Evolutionary conservation across 2,329 filamentous ascomycete genomes (phyloP).

Genomic region (Alternaria sp.): DNA sequence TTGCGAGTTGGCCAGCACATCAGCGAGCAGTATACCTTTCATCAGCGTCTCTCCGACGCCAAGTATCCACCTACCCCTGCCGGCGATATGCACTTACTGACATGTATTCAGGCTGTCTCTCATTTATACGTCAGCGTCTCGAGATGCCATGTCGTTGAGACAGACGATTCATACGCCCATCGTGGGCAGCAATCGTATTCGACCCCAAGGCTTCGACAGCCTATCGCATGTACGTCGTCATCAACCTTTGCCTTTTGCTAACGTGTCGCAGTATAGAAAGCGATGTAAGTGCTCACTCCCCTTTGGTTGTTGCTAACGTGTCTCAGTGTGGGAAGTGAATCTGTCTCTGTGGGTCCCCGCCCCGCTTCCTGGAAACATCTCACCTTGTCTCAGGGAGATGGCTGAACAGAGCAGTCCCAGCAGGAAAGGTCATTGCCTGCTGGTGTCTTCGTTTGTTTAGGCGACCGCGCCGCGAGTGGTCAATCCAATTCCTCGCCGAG

Average conservation of each 20-base stretch:
- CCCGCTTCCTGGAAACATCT: constrained; percentile 14
- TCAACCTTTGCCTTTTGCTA: not conserved
- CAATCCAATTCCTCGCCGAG: not conserved
- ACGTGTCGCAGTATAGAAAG: not conserved
- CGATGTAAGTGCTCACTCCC: not conserved
- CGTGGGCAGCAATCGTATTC: not conserved
- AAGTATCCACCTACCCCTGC: not conserved
- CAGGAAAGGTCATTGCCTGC: not conserved
- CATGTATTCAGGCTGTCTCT: not conserved
- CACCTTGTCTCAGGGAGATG: not conserved
- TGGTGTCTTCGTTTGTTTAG: not conserved
- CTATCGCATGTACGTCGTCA: not conserved
- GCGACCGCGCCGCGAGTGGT: not conserved
- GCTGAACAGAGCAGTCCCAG: constrained; percentile 16
- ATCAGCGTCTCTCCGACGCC: not conserved
- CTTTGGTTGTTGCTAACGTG: not conserved
- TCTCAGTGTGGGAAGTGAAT: constrained; percentile 6
- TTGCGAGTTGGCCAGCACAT: not conserved
- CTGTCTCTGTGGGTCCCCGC: constrained; percentile 17
- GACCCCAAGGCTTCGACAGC: not conserved
- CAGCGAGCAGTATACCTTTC: not conserved
- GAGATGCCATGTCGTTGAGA: not conserved
- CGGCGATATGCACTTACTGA: not conserved
- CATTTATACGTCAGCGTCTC: not conserved
- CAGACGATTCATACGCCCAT: not conserved